These are phyloP conservation scores for Lentinula edodes DNA, from an alignment of 768 basidiomycete species.

Conservation along the genomic window DNA sequence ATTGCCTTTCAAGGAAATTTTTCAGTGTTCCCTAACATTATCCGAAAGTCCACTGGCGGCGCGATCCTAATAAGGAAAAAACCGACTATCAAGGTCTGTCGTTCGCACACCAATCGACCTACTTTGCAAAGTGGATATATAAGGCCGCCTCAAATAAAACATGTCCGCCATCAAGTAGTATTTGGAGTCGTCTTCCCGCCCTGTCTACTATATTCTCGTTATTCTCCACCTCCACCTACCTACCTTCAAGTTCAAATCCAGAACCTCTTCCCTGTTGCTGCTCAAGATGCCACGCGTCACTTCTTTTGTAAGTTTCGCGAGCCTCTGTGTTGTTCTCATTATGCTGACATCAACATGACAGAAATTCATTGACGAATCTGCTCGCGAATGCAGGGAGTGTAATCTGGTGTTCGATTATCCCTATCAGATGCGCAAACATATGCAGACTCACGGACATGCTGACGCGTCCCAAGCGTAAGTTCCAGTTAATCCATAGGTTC, in stretches of 20 bases:
- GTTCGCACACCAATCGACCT: conserved; percentile 7
- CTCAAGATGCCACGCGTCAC: not conserved
- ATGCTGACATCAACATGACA: not conserved
- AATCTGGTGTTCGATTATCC: not conserved
- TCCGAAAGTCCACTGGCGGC: not conserved
- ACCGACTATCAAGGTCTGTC: not conserved
- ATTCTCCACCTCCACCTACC: not conserved
- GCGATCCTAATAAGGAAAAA: not conserved
- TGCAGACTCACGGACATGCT: not conserved
- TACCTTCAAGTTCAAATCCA: not conserved
- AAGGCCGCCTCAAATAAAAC: not conserved
- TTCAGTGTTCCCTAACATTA: not conserved
- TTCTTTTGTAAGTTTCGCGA: not conserved
- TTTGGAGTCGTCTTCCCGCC: not conserved
- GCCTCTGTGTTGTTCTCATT: not conserved
- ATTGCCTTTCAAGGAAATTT: not conserved
- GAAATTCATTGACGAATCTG: not conserved
- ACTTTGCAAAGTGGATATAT: not conserved
- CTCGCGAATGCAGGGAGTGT: not conserved
- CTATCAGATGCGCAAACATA: not conserved
- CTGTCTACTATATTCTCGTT: not conserved
- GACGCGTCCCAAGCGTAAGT: not conserved
- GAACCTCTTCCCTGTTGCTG: not conserved
- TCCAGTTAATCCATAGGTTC: not conserved
- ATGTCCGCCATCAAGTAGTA: not conserved